Evolutionary conservation across 768 basidiomycete species (phyloP).

Genomic region (Russula brevipes): DNA sequence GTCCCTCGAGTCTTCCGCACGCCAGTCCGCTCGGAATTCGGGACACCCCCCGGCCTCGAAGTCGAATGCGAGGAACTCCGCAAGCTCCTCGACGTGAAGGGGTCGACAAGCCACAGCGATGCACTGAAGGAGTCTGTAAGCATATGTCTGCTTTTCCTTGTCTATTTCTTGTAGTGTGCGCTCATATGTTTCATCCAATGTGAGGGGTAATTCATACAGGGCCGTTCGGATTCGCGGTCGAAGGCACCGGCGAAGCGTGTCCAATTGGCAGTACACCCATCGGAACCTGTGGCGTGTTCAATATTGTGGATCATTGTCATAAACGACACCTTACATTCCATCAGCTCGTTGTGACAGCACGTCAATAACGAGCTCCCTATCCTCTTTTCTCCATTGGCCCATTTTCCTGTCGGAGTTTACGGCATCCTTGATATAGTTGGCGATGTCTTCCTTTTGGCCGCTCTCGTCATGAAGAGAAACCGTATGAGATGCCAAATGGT

Average conservation of each 20-base stretch:
- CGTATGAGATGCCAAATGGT: neutral
- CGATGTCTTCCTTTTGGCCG: neutral
- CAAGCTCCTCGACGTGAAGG: neutral
- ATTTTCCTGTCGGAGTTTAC: neutral
- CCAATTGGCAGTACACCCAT: conserved; percentile 1
- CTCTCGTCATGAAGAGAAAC: neutral
- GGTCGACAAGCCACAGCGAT: neutral
- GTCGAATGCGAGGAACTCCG: neutral
- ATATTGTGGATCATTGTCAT: too few species aligned
- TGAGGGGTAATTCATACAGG: neutral
- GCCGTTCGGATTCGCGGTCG: neutral
- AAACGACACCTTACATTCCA: neutral
- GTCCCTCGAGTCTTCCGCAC: too few species aligned
- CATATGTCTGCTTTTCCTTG: neutral
- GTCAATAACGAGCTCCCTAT: neutral
- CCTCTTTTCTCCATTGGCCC: neutral
- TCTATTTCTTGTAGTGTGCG: neutral
- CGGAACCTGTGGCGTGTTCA: neutral
- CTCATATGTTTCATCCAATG: neutral
- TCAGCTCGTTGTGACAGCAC: neutral
- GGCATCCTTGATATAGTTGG: neutral
- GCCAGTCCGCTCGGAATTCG: neutral
- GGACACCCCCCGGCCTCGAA: neutral
- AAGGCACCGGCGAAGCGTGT: neutral
- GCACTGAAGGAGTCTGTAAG: neutral